Evolutionary conservation across 176 grass and related monocot genomes (phyloP).

Genomic region (Panicum miliaceum): DNA sequence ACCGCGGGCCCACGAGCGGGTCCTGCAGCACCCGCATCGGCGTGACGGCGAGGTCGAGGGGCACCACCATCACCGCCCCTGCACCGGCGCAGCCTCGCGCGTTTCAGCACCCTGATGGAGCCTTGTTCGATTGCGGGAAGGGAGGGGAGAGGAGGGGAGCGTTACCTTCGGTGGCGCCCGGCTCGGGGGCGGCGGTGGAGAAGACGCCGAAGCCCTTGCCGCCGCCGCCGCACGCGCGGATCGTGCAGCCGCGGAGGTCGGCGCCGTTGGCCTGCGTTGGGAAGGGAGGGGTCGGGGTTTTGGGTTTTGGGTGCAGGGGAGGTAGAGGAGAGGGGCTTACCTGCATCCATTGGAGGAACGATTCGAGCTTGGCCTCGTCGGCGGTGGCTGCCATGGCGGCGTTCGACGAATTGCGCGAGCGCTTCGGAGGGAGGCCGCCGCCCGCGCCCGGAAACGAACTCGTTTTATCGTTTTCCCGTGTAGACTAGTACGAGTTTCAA

Average conservation of each 20-base stretch:
- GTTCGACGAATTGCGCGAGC: slow-evolving; percentile 43
- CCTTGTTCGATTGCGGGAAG: not conserved
- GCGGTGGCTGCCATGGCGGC: slow-evolving; percentile 40
- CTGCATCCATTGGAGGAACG: slow-evolving; percentile 92
- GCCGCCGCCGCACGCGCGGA: slow-evolving; percentile 51
- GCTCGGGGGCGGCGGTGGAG: slow-evolving; percentile 40
- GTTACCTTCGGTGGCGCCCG: slow-evolving; percentile 49
- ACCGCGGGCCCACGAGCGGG: slow-evolving; percentile 63
- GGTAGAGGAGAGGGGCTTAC: slow-evolving; percentile 39
- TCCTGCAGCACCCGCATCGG: slow-evolving; percentile 96
- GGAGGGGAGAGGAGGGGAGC: not conserved
- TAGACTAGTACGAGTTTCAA: no score
- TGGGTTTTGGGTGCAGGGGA: not conserved
- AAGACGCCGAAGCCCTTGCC: slow-evolving; percentile 70
- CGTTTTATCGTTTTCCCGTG: not conserved
- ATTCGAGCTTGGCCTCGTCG: slow-evolving; percentile 59
- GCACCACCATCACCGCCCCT: slow-evolving; percentile 87
- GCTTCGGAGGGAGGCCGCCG: not conserved
- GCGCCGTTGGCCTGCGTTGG: slow-evolving; percentile 65
- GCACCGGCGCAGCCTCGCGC: slow-evolving; percentile 6
- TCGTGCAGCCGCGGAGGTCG: slow-evolving; percentile 71
- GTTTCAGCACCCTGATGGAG: not conserved
- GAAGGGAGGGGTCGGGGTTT: not conserved
- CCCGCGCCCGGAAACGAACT: not conserved
- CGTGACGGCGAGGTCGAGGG: slow-evolving; percentile 84